Evolutionary conservation across 2,329 filamentous ascomycete genomes (phyloP).

Genomic region (Malbranchea zuffiana): DNA sequence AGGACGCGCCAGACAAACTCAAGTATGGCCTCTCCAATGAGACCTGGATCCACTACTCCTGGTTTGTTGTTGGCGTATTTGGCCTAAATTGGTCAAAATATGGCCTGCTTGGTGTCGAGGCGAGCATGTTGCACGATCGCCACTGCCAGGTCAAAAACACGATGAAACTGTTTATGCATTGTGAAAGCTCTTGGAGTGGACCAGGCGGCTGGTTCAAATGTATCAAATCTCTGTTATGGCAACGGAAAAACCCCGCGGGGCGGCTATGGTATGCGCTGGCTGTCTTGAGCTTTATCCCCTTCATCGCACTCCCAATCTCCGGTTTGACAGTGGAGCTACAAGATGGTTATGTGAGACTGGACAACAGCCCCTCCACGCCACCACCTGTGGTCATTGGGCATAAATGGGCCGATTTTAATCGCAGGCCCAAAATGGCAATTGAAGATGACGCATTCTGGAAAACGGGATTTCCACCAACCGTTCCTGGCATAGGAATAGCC

Average conservation of each 20-base stretch:
- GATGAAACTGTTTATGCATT: conserved; percentile 12
- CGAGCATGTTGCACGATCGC: conserved; percentile 12
- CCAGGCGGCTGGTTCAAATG: conserved; percentile 8
- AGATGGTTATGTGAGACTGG: conserved; percentile 13
- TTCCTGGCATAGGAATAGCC: conserved; percentile 10
- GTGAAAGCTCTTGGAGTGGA: conserved; percentile 7
- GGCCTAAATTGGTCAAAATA: conserved; percentile 12
- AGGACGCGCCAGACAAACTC: too few relatives aligned
- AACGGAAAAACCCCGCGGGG: not conserved
- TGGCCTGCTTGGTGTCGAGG: conserved; percentile 12
- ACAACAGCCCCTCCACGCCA: too few relatives aligned
- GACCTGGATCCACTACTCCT: conserved; percentile 13
- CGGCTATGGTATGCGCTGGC: conserved; percentile 10
- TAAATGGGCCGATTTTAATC: not conserved
- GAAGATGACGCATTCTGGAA: conserved; percentile 3
- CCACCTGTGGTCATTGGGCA: conserved; percentile 9
- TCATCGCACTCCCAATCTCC: conserved; percentile 11
- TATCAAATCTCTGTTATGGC: not conserved
- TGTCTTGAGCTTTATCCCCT: conserved; percentile 7
- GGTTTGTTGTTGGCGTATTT: conserved; percentile 16
- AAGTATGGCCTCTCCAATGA: not conserved
- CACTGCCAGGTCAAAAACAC: conserved; percentile 9
- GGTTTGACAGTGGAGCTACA: conserved; percentile 12
- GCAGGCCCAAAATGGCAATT: not conserved
- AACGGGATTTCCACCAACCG: not conserved